Conservation (phyloP, 2,329 filamentous ascomycete species). For the Dothistroma pini region DNA sequence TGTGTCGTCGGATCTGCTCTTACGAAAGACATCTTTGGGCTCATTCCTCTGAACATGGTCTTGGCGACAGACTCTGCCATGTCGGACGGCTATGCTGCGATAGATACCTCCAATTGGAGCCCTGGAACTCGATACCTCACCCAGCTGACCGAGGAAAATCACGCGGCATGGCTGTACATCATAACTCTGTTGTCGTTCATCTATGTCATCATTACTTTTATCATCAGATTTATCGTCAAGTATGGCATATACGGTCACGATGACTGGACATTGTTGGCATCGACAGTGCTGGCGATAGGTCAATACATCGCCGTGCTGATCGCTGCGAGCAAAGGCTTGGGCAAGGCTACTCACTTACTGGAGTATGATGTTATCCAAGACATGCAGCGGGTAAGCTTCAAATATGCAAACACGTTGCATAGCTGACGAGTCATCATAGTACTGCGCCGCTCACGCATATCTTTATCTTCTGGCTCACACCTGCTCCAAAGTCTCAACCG, state of each 20-base stretch:
- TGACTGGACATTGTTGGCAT: slow-evolving; percentile 28
- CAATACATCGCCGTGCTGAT: slow-evolving; percentile 26
- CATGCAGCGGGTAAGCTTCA: slow-evolving; percentile 11
- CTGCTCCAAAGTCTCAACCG: slow-evolving; percentile 22
- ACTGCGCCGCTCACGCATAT: slow-evolving; percentile 13
- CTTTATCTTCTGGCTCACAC: slow-evolving; percentile 18
- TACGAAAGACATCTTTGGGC: background rate
- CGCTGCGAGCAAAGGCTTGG: slow-evolving; percentile 20
- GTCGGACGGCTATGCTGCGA: slow-evolving; percentile 7
- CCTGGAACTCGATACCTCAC: slow-evolving; percentile 19
- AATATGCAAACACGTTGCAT: background rate
- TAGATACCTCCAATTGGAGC: slow-evolving; percentile 17
- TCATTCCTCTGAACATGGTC: background rate
- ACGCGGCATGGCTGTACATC: slow-evolving; percentile 23
- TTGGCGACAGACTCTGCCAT: background rate
- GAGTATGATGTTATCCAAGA: background rate
- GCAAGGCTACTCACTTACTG: slow-evolving; percentile 13
- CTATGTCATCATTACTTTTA: slow-evolving; percentile 18
- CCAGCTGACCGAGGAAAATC: slow-evolving; percentile 16
- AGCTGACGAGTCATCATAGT: slow-evolving; percentile 10
- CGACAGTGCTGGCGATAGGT: slow-evolving; percentile 23
- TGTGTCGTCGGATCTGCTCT: background rate
- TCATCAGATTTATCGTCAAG: slow-evolving; percentile 22
- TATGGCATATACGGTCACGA: slow-evolving; percentile 27
- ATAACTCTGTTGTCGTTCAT: slow-evolving; percentile 21